Percentiles rank a stretch among this genome's conserved stretches.
phyloP scores from a whole-genome alignment of 768 basidiomycete species.

The Boletus tomentosulus region DNA sequence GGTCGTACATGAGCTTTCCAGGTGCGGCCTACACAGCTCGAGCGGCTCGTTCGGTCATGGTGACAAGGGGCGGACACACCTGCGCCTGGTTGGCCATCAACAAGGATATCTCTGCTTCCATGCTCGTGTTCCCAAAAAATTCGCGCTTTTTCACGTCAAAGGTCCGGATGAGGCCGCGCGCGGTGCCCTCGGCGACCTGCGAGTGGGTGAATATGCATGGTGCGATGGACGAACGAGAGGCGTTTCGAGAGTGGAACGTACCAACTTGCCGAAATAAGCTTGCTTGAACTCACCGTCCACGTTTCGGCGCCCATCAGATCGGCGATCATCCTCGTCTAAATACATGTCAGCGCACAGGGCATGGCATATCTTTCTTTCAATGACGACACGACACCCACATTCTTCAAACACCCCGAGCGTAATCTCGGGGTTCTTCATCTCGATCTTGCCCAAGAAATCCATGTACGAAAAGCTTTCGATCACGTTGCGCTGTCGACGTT shows the following conservation, averaged over 20 bases:
- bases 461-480: conserved; percentile 85
- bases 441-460: conserved; percentile 75
- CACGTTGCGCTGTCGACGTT: conserved; percentile 56
- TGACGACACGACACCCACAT: conserved; percentile 47
- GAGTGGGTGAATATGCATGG: not conserved
- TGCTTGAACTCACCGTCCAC: conserved; percentile 66
- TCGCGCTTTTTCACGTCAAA: conserved; percentile 88
- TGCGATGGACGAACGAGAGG: not conserved
- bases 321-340: conserved; percentile 49
- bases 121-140: conserved; percentile 95
- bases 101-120: conserved; percentile 94
- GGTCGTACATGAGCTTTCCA: conserved; percentile 93
- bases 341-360: not conserved
- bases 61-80: conserved; percentile 38
- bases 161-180: conserved; percentile 59
- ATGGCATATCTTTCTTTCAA: not conserved
- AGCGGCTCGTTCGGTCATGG: not conserved
- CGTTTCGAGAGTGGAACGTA: conserved; percentile 37
- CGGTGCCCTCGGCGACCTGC: conserved; percentile 59
- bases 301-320: conserved; percentile 47
- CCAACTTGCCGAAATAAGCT: conserved; percentile 85
- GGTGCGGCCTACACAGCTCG: conserved; percentile 58
- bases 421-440: conserved; percentile 76
- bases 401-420: conserved; percentile 79
- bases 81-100: conserved; percentile 96